Percentiles rank a stretch among this genome's conserved stretches.
Evolutionary conservation across 2,329 filamentous ascomycete species (phyloP).

Genomic region (Emericellopsis atlantica): DNA sequence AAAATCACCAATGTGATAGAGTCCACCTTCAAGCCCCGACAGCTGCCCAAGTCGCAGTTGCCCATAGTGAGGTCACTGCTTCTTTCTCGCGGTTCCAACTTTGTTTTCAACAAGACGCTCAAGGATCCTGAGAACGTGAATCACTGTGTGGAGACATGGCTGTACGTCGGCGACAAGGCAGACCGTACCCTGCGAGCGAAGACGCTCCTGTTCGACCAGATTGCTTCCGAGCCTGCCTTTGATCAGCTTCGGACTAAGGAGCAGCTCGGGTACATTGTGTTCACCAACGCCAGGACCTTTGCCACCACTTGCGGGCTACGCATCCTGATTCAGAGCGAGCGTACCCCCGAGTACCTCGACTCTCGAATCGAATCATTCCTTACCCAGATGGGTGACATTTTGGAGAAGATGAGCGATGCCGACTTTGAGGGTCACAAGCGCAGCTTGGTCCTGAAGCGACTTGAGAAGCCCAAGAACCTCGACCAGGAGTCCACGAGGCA

Average conservation of each 20-base stretch:
- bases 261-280: slow-evolving; percentile 93
- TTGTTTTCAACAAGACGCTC: slow-evolving; percentile 66
- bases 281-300: slow-evolving; percentile 61
- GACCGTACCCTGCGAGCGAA: slow-evolving; percentile 64
- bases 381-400: slow-evolving; percentile 46
- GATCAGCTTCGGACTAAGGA: slow-evolving; percentile 94
- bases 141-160: slow-evolving; percentile 69
- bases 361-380: slow-evolving; percentile 81
- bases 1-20: slow-evolving; percentile 76
- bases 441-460: slow-evolving; percentile 71
- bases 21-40: slow-evolving; percentile 59
- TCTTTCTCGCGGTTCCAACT: slow-evolving; percentile 70
- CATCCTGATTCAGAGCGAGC: slow-evolving; percentile 89
- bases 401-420: slow-evolving; percentile 65
- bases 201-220: slow-evolving; percentile 71
- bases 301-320: slow-evolving; percentile 75
- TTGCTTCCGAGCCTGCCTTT: slow-evolving; percentile 87
- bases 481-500: slow-evolving; percentile 71
- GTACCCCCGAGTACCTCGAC: slow-evolving; percentile 72
- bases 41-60: slow-evolving; percentile 68
- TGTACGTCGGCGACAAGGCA: slow-evolving; percentile 56
- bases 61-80: slow-evolving; percentile 65
- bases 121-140: slow-evolving; percentile 85
- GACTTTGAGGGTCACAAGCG: slow-evolving; percentile 89
- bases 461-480: slow-evolving; percentile 90